Conservation (phyloP, 176 grass and related monocot genomes). For the Bromus sterilis region DNA sequence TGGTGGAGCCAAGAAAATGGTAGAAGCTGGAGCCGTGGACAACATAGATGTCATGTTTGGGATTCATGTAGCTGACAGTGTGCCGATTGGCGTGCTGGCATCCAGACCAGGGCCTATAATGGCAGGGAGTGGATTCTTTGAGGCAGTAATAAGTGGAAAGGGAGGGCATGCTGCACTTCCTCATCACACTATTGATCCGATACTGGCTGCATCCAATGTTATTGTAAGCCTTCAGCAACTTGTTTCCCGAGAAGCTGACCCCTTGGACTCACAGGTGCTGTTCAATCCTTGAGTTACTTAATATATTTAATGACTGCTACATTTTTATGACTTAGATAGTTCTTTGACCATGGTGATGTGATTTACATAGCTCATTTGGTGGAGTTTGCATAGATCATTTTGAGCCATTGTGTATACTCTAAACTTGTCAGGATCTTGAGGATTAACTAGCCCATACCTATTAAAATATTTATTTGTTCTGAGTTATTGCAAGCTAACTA, state of each 20-base stretch:
- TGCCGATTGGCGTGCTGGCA: conserved; percentile 56
- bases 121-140: conserved; percentile 87
- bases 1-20: conserved; percentile 84
- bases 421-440: not conserved
- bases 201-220: conserved; percentile 93
- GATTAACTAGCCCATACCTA: not conserved
- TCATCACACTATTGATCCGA: conserved; percentile 94
- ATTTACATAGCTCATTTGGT: not conserved
- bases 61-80: conserved; percentile 45
- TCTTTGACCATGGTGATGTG: not conserved
- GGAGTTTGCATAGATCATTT: not conserved
- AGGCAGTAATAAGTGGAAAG: conserved; percentile 89
- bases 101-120: conserved; percentile 69
- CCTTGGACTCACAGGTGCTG: conserved; percentile 86
- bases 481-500: not conserved
- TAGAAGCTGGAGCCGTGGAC: conserved; percentile 63
- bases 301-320: not conserved
- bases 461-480: conserved; percentile 4
- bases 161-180: conserved; percentile 93
- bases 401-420: not conserved
- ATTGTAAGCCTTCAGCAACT: conserved; percentile 93
- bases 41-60: conserved; percentile 89
- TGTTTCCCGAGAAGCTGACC: conserved; percentile 93
- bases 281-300: conserved; percentile 19
- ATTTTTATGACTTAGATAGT: not conserved